phyloP scores from a whole-genome alignment of 176 grass and related monocot genomes.

The Ampelocalamus luodianensis region DNA sequence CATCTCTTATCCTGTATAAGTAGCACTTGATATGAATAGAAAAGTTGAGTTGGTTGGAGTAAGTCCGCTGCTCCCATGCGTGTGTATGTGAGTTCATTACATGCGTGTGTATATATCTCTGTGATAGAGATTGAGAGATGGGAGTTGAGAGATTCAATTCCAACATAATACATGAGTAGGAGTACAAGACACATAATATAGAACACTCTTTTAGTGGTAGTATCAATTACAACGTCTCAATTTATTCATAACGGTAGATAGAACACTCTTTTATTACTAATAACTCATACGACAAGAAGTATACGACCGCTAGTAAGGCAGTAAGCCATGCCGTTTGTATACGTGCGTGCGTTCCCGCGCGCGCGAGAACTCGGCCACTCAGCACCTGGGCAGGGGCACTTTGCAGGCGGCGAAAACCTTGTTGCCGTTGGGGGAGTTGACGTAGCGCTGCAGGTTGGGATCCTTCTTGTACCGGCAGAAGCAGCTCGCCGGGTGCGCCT shows the following conservation, averaged over 20 bases:
- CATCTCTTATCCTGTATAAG: too few relatives aligned
- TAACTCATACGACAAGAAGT: not conserved
- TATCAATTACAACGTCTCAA: not conserved
- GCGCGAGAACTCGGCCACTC: not conserved
- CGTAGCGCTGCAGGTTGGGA: constrained; percentile 68
- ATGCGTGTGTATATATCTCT: too few relatives aligned
- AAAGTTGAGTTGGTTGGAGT: too few relatives aligned
- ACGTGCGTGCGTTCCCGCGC: too few relatives aligned
- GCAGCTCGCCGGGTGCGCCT: constrained; percentile 75
- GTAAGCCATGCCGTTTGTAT: not conserved
- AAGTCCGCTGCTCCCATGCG: too few relatives aligned
- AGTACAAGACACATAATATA: not conserved
- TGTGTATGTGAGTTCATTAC: too few relatives aligned
- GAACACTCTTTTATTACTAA: not conserved
- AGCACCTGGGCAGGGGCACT: constrained; percentile 47
- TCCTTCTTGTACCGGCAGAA: constrained; percentile 86
- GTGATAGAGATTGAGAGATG: too few relatives aligned
- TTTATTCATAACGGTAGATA: constrained; percentile 17
- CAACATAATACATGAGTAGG: too few relatives aligned
- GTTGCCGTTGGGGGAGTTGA: constrained; percentile 93
- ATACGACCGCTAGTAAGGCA: not conserved
- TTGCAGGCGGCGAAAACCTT: constrained; percentile 70
- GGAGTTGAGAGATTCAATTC: too few relatives aligned
- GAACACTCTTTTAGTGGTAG: not conserved
- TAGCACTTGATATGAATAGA: too few relatives aligned